Evolutionary conservation across 495 filamentous ascomycete species (phyloP).

Genomic region (Ascodesmis nigricans): DNA sequence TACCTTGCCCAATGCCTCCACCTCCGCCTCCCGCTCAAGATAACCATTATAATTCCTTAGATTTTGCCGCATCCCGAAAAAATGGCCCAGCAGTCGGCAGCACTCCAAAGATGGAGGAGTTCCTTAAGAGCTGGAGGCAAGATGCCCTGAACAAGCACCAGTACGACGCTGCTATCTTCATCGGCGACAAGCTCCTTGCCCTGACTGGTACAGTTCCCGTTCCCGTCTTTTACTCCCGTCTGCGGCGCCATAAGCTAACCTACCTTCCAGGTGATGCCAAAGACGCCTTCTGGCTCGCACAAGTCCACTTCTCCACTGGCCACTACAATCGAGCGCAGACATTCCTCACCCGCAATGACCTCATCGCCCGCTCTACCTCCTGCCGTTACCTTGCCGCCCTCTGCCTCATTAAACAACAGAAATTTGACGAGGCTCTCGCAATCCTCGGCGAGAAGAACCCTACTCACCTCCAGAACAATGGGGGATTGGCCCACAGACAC

Average conservation of each 20-base stretch:
- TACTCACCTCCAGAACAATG: slow-evolving; percentile 55
- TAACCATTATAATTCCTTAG: not conserved
- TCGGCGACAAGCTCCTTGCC: slow-evolving; percentile 87
- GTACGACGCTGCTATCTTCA: slow-evolving; percentile 84
- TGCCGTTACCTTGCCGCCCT: slow-evolving; percentile 83
- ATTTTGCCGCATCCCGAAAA: slow-evolving; percentile 13
- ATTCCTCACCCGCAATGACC: slow-evolving; percentile 64
- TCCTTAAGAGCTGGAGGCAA: slow-evolving; percentile 76
- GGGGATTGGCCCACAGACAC: slow-evolving; percentile 26
- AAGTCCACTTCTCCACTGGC: slow-evolving; percentile 80
- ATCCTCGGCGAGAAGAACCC: slow-evolving; percentile 88
- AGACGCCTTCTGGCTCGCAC: slow-evolving; percentile 85
- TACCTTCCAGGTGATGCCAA: slow-evolving; percentile 47
- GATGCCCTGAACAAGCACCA: slow-evolving; percentile 85
- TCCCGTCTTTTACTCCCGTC: not conserved
- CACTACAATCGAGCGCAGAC: slow-evolving; percentile 79
- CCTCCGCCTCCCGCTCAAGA: not conserved
- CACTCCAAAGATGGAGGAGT: slow-evolving; percentile 51
- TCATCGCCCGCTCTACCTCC: slow-evolving; percentile 56
- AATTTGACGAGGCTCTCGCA: slow-evolving; percentile 67
- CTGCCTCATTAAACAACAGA: slow-evolving; percentile 75
- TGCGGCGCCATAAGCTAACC: not conserved
- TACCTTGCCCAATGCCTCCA: not conserved
- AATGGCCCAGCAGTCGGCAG: slow-evolving; percentile 8
- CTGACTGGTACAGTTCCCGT: slow-evolving; percentile 48